phyloP scores from a whole-genome alignment of 306 rosid species.

The Begonia peltatifolia region DNA sequence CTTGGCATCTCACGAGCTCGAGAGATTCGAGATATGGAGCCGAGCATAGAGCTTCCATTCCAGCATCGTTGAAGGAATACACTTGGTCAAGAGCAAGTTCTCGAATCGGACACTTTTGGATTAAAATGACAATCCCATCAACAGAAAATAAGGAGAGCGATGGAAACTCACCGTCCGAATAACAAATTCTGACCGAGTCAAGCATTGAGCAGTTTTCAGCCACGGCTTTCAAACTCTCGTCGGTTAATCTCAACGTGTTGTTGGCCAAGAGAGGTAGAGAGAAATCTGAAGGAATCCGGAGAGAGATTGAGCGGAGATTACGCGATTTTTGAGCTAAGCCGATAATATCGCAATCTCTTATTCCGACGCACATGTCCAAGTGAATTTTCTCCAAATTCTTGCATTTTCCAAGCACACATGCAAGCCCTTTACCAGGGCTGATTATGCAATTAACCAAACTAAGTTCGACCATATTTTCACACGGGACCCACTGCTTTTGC shows the following conservation, averaged over 20 bases:
- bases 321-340: constrained; percentile 48
- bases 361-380: constrained; percentile 87
- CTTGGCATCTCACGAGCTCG: constrained; percentile 74
- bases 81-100: constrained; percentile 72
- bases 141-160: constrained; percentile 66
- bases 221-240: constrained; percentile 60
- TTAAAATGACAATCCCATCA: constrained; percentile 48
- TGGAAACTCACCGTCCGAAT: constrained; percentile 80
- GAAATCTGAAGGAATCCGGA: constrained; percentile 77
- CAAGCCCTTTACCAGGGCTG: constrained; percentile 85
- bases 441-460: constrained; percentile 85
- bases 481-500: constrained; percentile 67
- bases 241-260: constrained; percentile 56
- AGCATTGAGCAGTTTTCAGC: constrained; percentile 65
- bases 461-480: constrained; percentile 58
- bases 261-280: constrained; percentile 51
- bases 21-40: constrained; percentile 57
- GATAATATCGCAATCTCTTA: constrained; percentile 65
- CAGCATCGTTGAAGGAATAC: constrained; percentile 64
- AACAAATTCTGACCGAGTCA: constrained; percentile 61
- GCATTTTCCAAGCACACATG: constrained; percentile 72
- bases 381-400: constrained; percentile 63
- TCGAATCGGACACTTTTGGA: constrained; percentile 47
- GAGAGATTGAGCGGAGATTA: constrained; percentile 47
- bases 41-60: constrained; percentile 78